Percentiles rank a stretch among this genome's conserved stretches.
phyloP scores from a whole-genome alignment of 306 rosid genomes.

The Abrus pulchellus region DNA sequence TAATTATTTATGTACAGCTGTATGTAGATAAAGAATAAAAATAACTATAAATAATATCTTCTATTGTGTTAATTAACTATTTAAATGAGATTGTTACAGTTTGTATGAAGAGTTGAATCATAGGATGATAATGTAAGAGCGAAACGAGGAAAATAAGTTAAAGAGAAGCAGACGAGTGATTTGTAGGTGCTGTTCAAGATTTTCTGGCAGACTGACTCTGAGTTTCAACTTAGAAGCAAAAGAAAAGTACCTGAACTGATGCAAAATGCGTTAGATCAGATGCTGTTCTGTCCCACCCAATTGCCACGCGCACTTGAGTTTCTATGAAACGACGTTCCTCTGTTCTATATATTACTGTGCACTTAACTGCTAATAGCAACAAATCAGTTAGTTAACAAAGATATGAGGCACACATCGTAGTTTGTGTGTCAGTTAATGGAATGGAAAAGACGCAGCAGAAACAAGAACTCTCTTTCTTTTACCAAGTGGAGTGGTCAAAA shows the following conservation, averaged over 20 bases:
- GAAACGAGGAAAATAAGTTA: neutral
- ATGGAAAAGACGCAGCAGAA: neutral
- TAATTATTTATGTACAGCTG: too few relatives aligned
- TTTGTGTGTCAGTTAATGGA: neutral
- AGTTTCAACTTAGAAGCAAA: neutral
- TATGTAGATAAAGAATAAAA: too few relatives aligned
- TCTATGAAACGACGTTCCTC: neutral
- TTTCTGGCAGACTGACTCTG: constrained; percentile 6
- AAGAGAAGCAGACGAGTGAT: neutral
- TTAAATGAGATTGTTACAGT: too few relatives aligned
- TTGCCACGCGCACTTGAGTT: neutral
- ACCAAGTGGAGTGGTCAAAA: constrained; percentile 26
- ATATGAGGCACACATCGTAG: neutral
- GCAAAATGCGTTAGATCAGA: constrained; percentile 17
- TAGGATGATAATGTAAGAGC: neutral
- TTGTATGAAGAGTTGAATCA: neutral
- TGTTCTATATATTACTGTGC: neutral
- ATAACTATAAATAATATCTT: too few relatives aligned
- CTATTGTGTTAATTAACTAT: too few relatives aligned
- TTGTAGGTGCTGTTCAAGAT: neutral
- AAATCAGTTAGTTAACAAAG: too few relatives aligned
- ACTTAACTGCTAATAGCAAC: neutral
- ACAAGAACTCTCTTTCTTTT: neutral
- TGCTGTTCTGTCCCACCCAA: constrained; percentile 32
- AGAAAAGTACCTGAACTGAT: constrained; percentile 2